Base-by-base conservation (phyloP, 331 rosid genomes). In the Saraca asoca region DNA sequence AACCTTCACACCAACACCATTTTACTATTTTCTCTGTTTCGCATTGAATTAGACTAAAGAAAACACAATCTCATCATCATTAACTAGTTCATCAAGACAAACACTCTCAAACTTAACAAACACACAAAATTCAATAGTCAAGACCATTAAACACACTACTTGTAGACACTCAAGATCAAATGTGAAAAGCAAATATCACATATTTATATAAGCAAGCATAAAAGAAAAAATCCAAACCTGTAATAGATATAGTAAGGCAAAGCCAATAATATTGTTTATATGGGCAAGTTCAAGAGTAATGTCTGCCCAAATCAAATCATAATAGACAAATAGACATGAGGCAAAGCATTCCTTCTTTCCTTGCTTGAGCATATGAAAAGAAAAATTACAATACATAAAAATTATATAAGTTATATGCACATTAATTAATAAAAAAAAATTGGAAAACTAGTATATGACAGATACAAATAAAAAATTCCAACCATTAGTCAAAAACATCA, bases 331-430 rank as follows among this genome's bases (percentile, higher is more conserved):
- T 77, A 94, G 92, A 72, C 99, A 90, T 6, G 99, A 88, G n/a
- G 99, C 99, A 66, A 88, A 90, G 85, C 97, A 94, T 78, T 94
- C 99, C 80, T 88, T 94, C 95, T 90, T 90, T 79, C 96, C 97
- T 97, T 94, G 95, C 73, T 83, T 45, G 54, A 41, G 18, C 76
- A 74, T 17, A 61, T 17, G 62, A 5, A 64, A 49, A 34, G 12
- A 66, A 39, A 58, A 76, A 62, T 73, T 66, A 46, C 2, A 24
- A 62, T n/a, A 48, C 31, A 44, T 59, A 7, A 24, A 35, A 31
- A 42, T 13, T n/a, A 48, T 53, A 45, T 8, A 16, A 62, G 45
- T 14, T 43, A 20, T 24, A 37, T 16, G 69, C 24, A 60, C 69
- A 51, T 16, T 18, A 17, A 68, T 33, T 43, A 41, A 12, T 7